Percentiles rank a stretch among this genome's conserved stretches.
Evolutionary conservation across 805 yeast species (phyloP).

Genomic region (Candida maris): DNA sequence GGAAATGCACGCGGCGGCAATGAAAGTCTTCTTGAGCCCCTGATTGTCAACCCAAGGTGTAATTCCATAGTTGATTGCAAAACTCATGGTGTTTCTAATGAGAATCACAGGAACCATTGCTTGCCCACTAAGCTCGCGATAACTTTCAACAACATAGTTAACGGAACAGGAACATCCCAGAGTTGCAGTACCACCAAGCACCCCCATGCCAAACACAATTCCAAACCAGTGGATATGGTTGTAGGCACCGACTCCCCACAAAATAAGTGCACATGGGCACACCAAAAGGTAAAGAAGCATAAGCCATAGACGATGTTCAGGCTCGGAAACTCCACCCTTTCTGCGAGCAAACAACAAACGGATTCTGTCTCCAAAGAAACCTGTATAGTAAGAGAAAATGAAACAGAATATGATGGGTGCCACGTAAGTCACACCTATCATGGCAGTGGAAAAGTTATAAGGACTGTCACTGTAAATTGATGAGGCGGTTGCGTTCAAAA

Average conservation of each 20-base stretch:
- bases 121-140: conserved; percentile 49
- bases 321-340: conserved; percentile 47
- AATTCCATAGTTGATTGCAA: conserved; percentile 55
- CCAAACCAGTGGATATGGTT: conserved; percentile 52
- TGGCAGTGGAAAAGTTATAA: conserved; percentile 46
- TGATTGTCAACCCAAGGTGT: conserved; percentile 51
- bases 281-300: conserved; percentile 40
- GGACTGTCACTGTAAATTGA: conserved; percentile 40
- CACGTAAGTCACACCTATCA: conserved; percentile 46
- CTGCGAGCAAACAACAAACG: conserved; percentile 44
- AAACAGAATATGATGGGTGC: conserved; percentile 49
- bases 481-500: conserved; percentile 48
- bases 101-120: conserved; percentile 53
- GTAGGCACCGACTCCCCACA: conserved; percentile 63
- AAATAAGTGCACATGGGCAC: conserved; percentile 50
- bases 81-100: conserved; percentile 54
- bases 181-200: conserved; percentile 50
- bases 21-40: conserved; percentile 53
- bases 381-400: conserved; percentile 41
- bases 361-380: conserved; percentile 47
- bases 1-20: conserved; percentile 50
- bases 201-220: conserved; percentile 49
- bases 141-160: conserved; percentile 53
- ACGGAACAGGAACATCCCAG: conserved; percentile 49
- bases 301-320: conserved; percentile 58